A percentile compares a stretch with the other conserved stretches of the same genome.
Evolutionary conservation across 73 alveolate species (phyloP).

Genomic region (Paraurostyla sp.): DNA sequence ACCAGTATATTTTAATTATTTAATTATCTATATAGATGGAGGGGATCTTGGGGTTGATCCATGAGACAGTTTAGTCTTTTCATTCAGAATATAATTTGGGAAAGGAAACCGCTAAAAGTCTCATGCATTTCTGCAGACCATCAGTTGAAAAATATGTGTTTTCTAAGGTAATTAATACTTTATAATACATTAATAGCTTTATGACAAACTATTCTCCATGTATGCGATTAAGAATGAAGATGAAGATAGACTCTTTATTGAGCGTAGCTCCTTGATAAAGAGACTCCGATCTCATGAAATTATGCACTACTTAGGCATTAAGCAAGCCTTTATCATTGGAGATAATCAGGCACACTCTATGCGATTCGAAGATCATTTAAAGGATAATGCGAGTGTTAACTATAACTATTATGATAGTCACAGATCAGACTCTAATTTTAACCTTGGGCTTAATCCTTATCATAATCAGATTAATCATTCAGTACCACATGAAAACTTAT

Average conservation of each 20-base stretch:
- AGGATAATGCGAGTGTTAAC: not conserved
- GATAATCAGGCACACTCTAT: not conserved
- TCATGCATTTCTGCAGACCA: slow-evolving; percentile 76
- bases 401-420: slow-evolving; percentile 10
- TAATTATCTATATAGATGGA: slow-evolving; percentile 65
- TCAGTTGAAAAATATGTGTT: slow-evolving; percentile 79
- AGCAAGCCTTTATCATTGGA: slow-evolving; percentile 57
- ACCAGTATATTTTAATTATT: slow-evolving; percentile 31
- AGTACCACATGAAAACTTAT: not conserved
- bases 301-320: slow-evolving; percentile 66
- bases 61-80: slow-evolving; percentile 75
- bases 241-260: slow-evolving; percentile 67
- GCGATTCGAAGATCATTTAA: slow-evolving; percentile 28
- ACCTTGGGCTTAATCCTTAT: not conserved
- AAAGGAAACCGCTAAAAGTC: slow-evolving; percentile 47
- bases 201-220: slow-evolving; percentile 68
- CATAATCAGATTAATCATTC: not conserved
- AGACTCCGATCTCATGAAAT: slow-evolving; percentile 35
- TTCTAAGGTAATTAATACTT: slow-evolving; percentile 36
- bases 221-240: slow-evolving; percentile 69
- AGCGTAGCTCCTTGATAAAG: slow-evolving; percentile 43
- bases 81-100: slow-evolving; percentile 77
- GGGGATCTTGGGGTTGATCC: slow-evolving; percentile 59
- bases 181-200: slow-evolving; percentile 31
- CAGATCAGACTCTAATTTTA: slow-evolving; percentile 22